phyloP scores from a whole-genome alignment of 2,329 filamentous ascomycete genomes.

The Calonectria pseudoreteaudii region DNA sequence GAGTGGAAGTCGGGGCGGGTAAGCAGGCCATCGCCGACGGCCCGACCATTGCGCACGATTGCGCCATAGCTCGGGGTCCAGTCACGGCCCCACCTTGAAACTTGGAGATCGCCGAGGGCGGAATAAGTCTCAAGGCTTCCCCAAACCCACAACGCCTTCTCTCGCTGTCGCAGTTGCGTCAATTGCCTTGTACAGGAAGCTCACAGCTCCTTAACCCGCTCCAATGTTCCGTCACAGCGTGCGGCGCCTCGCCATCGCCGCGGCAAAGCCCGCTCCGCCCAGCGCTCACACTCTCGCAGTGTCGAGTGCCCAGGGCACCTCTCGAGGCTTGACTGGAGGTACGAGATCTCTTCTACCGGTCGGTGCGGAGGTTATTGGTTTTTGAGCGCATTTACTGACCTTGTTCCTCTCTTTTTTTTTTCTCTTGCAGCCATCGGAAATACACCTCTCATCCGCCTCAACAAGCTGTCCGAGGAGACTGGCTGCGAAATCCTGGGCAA shows the following conservation, averaged over 20 bases:
- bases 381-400: neutral
- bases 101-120: neutral
- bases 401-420: neutral
- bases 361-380: neutral
- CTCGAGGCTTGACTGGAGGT: slow-evolving; percentile 86
- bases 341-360: slow-evolving; percentile 29
- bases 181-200: slow-evolving; percentile 30
- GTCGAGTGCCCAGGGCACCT: slow-evolving; percentile 82
- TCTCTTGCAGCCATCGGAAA: slow-evolving; percentile 85
- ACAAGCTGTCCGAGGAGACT: slow-evolving; percentile 88
- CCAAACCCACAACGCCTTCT: slow-evolving; percentile 26
- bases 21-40: slow-evolving; percentile 33
- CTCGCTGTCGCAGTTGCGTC: slow-evolving; percentile 8
- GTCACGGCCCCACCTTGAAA: slow-evolving; percentile 42
- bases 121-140: slow-evolving; percentile 31
- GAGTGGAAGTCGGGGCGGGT: slow-evolving; percentile 42
- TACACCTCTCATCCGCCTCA: slow-evolving; percentile 92
- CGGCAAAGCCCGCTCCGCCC: slow-evolving; percentile 58
- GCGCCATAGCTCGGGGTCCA: slow-evolving; percentile 43
- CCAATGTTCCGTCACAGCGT: slow-evolving; percentile 77
- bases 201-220: neutral
- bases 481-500: slow-evolving; percentile 96
- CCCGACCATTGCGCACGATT: slow-evolving; percentile 36
- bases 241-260: slow-evolving; percentile 73
- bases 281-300: slow-evolving; percentile 76